Evolutionary conservation across 495 filamentous ascomycete genomes (phyloP), one percentile per base, ranked within the genome.

Genomic region (Xylaria bambusicola): DNA sequence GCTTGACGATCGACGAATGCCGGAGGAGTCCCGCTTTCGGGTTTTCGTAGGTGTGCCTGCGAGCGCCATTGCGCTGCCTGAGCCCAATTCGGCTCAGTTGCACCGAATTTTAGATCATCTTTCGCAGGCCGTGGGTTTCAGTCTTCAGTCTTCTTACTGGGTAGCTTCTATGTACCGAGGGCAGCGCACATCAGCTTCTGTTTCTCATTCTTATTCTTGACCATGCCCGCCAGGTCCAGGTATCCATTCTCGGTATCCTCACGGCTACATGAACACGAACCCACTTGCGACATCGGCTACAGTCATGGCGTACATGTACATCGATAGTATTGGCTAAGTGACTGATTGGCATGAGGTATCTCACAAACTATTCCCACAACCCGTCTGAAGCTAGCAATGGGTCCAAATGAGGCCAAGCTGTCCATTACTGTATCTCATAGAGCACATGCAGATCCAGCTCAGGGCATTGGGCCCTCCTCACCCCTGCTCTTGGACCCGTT

Each of bases 381-480:
- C n/a, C 15, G 17, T 42, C 23, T 12, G 38, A 38, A 38, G 24
- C 38, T 54, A 54, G 51, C n/a, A 23, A 29, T 29, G 23, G 29
- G n/a, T 24, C 52, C 52, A 12, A 29, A 54, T 18, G 23, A 53
- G 7, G 52, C 52, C 38, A 29, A 33, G 38, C 38, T 54, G 38
- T 33, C 52, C 24, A 38, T 44, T 54, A 54, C 38, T 54, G 38
- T 54, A 40, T 27, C 35, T 23, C 20, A 51, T 23, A 35, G 49
- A 15, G n/a, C n/a, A n/a, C n/a, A 38, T 18, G 20, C 31, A 36
- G 21, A 9, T 18, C n/a, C 23, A 23, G 9, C 17, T 40, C 50
- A 29, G 38, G 26, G 36, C 38, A 40, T 13, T 13, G 38, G 52
- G 36, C 31, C 18, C 18, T 33, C 4, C 24, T 31, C 38, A 54